These are phyloP conservation scores for Diplocarpon rosae DNA, from an alignment of 2,329 filamentous ascomycete genomes.

Conservation along the genomic window DNA sequence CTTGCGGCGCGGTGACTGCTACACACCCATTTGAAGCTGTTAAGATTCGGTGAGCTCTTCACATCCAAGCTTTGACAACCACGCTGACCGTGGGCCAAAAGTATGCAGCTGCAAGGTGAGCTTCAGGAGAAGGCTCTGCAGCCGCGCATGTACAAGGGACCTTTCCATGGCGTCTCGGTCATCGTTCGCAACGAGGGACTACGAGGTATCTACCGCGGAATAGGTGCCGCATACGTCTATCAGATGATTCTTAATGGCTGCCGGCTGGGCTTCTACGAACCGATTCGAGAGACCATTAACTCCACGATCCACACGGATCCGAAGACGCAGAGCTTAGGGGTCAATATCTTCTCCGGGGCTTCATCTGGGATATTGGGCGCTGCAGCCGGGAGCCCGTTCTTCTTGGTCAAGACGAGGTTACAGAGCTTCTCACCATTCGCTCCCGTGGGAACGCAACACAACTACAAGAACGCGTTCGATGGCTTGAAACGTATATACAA, in stretches of 20 bases:
- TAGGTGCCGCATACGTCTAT: constrained; percentile 90
- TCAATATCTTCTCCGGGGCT: constrained; percentile 92
- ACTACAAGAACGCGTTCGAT: constrained; percentile 76
- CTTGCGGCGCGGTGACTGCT: constrained; percentile 92
- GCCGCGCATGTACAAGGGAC: constrained; percentile 79
- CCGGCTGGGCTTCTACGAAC: constrained; percentile 94
- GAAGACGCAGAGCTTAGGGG: constrained; percentile 68
- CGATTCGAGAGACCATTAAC: constrained; percentile 65
- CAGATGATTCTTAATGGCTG: constrained; percentile 95
- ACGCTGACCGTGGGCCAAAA: constrained; percentile 29
- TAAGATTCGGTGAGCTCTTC: constrained; percentile 68
- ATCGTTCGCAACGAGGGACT: constrained; percentile 87
- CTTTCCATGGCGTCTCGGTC: constrained; percentile 80
- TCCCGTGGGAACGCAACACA: constrained; percentile 93
- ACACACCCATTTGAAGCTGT: constrained; percentile 98
- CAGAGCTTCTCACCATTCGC: constrained; percentile 89
- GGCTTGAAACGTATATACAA: constrained; percentile 71
- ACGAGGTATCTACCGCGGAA: constrained; percentile 73
- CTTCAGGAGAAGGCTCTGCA: constrained; percentile 78
- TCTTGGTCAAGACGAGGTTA: constrained; percentile 91
- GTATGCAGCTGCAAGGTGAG: constrained; percentile 93
- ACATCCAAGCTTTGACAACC: background rate
- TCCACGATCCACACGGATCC: constrained; percentile 59
- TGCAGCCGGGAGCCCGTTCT: constrained; percentile 89
- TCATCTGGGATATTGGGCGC: constrained; percentile 83